Conservation (phyloP, 805 yeast species). For the Priceomyces melissophilus region DNA sequence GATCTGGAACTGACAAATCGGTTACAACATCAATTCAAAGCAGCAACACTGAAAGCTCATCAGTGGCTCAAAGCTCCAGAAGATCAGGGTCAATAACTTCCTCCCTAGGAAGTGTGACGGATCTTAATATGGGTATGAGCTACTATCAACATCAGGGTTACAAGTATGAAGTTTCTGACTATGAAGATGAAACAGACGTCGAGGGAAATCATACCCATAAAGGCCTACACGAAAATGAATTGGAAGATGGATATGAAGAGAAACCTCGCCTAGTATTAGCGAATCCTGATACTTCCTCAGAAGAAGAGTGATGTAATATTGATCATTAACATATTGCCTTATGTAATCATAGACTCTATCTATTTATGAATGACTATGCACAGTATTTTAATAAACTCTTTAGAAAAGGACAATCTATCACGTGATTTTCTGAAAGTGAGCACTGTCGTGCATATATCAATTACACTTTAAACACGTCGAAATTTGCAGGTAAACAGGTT, state of each 20-base stretch:
- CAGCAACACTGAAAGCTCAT: constrained; percentile 13
- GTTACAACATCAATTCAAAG: constrained; percentile 15
- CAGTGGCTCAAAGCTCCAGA: constrained; percentile 12
- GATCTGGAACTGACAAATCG: constrained; percentile 30
- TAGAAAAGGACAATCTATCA: too few species aligned
- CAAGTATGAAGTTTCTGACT: constrained; percentile 23
- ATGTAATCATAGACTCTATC: too few species aligned
- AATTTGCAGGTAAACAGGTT: background rate
- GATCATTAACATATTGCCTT: too few species aligned
- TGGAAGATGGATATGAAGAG: constrained; percentile 27
- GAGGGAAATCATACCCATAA: constrained; percentile 5
- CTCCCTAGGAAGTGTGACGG: constrained; percentile 29
- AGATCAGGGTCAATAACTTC: constrained; percentile 21
- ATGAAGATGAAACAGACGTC: constrained; percentile 15
- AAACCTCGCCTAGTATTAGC: constrained; percentile 51
- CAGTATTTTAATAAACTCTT: too few species aligned
- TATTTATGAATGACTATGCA: too few species aligned
- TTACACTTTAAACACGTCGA: constrained; percentile 7
- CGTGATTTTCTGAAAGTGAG: too few species aligned
- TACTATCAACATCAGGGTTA: constrained; percentile 43
- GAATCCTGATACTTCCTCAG: constrained; percentile 44
- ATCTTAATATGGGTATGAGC: constrained; percentile 17
- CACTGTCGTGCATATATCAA: too few species aligned
- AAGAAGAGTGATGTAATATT: too few species aligned
- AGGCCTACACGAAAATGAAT: constrained; percentile 10